A percentile compares a stretch with the other conserved stretches of the same genome.
phyloP scores from a whole-genome alignment of 495 filamentous ascomycete species.

The Neurospora sp. region DNA sequence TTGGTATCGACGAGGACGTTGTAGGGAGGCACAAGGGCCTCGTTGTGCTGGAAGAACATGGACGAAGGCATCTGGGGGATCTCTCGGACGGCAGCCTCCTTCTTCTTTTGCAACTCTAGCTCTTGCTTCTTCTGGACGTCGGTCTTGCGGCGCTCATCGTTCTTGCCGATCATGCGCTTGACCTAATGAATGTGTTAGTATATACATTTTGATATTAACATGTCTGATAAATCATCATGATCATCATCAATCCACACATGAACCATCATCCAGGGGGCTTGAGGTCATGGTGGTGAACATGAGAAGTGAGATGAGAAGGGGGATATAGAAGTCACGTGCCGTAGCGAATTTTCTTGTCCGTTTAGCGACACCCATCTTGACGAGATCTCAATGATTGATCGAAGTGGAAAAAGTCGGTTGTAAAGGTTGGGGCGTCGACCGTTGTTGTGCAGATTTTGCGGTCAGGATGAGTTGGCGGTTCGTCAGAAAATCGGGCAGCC shows the following conservation, averaged over 20 bases:
- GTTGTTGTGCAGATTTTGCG: not conserved
- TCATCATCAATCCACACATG: not conserved
- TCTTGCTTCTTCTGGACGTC: conserved; percentile 46
- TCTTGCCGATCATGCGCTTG: conserved; percentile 52
- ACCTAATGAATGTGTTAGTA: conserved; percentile 31
- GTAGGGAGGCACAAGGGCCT: conserved; percentile 60
- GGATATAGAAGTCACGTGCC: conserved; percentile 13
- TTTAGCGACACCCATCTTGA: conserved; percentile 24
- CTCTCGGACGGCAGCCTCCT: conserved; percentile 52
- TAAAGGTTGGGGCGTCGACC: not conserved
- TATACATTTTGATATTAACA: not conserved
- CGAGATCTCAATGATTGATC: not conserved
- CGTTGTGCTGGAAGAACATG: conserved; percentile 94
- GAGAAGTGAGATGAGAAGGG: not conserved
- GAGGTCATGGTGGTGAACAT: not conserved
- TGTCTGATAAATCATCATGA: not conserved
- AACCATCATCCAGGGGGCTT: not conserved
- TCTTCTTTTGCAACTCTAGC: conserved; percentile 47
- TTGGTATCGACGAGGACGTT: conserved; percentile 61
- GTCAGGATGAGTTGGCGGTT: not conserved
- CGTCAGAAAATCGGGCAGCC: not conserved
- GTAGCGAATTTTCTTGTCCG: conserved; percentile 22
- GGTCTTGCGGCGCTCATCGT: conserved; percentile 50
- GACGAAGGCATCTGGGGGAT: conserved; percentile 70
- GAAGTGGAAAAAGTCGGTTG: not conserved